These are phyloP conservation scores for Actinomortierella ambigua DNA, from an alignment of 371 early-diverging fungal species.

Conservation along the genomic window DNA sequence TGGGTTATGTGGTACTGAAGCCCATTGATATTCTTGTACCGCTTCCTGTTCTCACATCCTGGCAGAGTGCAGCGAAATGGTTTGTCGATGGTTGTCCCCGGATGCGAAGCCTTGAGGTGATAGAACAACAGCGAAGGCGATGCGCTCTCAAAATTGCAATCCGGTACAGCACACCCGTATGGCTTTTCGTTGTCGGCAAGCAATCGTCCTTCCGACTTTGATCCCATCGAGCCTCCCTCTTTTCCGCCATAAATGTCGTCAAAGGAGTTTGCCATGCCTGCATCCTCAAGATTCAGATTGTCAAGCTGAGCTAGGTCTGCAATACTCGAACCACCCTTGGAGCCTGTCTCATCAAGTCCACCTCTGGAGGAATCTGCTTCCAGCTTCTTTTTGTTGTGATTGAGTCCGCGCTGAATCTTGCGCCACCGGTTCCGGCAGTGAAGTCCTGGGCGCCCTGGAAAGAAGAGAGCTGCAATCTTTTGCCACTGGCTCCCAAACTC, in stretches of 20 bases:
- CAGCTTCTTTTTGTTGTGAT: conserved; percentile 57
- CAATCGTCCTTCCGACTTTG: conserved; percentile 15
- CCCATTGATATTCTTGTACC: conserved; percentile 97
- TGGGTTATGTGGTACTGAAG: conserved; percentile 91
- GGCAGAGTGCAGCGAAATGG: conserved; percentile 85
- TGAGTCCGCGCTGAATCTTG: conserved; percentile 67
- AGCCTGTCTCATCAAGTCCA: not conserved
- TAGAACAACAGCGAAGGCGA: conserved; percentile 65
- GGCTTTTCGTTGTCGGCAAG: conserved; percentile 49
- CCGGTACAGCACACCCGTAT: conserved; percentile 74
- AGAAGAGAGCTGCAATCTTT: conserved; percentile 70
- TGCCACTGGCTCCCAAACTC: conserved; percentile 85
- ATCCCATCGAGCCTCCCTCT: conserved; percentile 1
- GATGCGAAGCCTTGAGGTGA: conserved; percentile 71
- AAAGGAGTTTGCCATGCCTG: not conserved
- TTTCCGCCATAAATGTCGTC: conserved; percentile 1
- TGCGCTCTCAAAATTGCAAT: conserved; percentile 64
- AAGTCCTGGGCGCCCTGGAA: conserved; percentile 79
- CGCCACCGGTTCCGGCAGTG: conserved; percentile 87
- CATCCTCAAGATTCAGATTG: conserved; percentile 4
- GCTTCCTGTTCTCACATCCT: conserved; percentile 72
- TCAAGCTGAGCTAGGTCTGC: conserved; percentile 8
- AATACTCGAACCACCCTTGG: conserved; percentile 3
- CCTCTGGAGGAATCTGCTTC: not conserved
- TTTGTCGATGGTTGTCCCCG: conserved; percentile 49